A percentile compares a stretch with the other conserved stretches of the same genome.
phyloP scores from a whole-genome alignment of 2,329 filamentous ascomycete genomes.

The Shiraia bambusicola region DNA sequence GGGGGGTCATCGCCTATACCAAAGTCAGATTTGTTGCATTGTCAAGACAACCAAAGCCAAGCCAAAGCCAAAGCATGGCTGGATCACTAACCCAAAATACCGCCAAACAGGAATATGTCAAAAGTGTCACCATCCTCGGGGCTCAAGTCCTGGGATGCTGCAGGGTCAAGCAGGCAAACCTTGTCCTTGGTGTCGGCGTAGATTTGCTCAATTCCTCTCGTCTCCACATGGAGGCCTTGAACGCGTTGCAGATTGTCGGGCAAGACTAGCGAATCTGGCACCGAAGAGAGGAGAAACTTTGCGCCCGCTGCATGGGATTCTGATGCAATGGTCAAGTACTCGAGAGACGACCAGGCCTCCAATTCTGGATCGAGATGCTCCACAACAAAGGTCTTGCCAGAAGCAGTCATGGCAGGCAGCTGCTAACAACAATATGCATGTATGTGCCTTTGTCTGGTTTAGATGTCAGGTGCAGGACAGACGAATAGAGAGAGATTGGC shows the following conservation, averaged over 20 bases:
- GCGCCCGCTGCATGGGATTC: constrained; percentile 71
- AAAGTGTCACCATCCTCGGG: constrained; percentile 82
- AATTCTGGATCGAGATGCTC: constrained; percentile 96
- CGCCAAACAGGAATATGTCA: constrained; percentile 92
- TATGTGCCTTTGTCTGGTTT: constrained; percentile 11
- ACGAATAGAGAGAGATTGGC: constrained; percentile 18
- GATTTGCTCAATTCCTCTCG: constrained; percentile 77
- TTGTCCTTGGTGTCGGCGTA: constrained; percentile 70
- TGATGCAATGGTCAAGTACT: constrained; percentile 83
- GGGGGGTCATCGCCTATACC: constrained; percentile 84
- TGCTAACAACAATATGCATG: constrained; percentile 15
- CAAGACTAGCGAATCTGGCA: constrained; percentile 66
- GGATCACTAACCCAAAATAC: constrained; percentile 73
- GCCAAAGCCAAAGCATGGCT: too few relatives aligned
- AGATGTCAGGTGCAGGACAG: constrained; percentile 20
- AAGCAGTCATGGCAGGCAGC: constrained; percentile 30
- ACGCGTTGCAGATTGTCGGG: constrained; percentile 60
- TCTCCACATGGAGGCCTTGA: constrained; percentile 70
- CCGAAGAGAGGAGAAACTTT: constrained; percentile 78
- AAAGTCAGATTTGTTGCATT: constrained; percentile 23
- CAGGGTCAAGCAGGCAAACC: constrained; percentile 87
- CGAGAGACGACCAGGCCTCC: constrained; percentile 88
- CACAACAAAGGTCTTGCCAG: constrained; percentile 78
- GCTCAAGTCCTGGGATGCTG: constrained; percentile 75
- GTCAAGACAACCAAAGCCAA: background rate